A percentile compares a stretch with the other conserved stretches of the same genome.
These are phyloP conservation scores for Berkeleyomyces basicola DNA, from an alignment of 2,329 filamentous ascomycete genomes.

Conservation along the genomic window DNA sequence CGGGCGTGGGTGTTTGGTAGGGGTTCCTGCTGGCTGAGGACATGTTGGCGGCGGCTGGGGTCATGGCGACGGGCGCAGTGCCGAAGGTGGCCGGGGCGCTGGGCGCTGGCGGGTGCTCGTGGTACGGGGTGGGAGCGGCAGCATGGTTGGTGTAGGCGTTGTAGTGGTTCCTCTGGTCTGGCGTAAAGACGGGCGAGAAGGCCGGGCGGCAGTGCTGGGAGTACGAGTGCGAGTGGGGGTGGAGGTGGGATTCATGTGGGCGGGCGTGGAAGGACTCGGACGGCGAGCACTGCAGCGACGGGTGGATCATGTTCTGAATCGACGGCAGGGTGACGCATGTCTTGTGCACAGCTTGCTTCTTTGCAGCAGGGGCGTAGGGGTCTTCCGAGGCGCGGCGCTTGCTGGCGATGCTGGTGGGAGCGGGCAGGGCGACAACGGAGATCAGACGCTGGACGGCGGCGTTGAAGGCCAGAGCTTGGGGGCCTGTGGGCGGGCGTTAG, in stretches of 20 bases:
- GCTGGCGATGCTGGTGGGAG: not conserved
- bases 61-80: not conserved
- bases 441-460: not conserved
- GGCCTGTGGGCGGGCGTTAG: not conserved
- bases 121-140: not conserved
- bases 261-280: not conserved
- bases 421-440: not conserved
- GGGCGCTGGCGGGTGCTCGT: not conserved
- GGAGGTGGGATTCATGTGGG: not conserved
- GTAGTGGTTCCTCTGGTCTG: not conserved
- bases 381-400: not conserved
- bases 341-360: not conserved
- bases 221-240: not conserved
- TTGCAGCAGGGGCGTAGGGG: not conserved
- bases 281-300: not conserved
- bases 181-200: not conserved
- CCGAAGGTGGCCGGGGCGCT: not conserved
- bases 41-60: not conserved
- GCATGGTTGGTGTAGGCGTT: not conserved
- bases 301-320: not conserved
- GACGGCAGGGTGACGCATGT: not conserved
- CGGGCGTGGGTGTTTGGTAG: not conserved
- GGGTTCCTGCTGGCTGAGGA: not conserved
- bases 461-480: not conserved
- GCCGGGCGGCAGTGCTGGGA: not conserved